Base-by-base conservation (phyloP, 495 filamentous ascomycete species). In the Halenospora varia region DNA sequence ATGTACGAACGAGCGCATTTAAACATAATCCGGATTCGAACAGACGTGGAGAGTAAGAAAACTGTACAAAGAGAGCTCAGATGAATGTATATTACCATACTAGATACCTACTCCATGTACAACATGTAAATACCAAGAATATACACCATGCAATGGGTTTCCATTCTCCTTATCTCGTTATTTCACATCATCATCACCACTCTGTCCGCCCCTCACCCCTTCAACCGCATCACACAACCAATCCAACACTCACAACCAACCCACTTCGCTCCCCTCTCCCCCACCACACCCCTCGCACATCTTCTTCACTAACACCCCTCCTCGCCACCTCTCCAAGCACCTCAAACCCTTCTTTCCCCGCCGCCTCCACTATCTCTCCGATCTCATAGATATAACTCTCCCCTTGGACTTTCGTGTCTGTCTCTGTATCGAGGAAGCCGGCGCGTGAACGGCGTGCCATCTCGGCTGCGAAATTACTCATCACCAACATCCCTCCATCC, bases 381-480 rank as follows among this genome's bases (percentile, higher is more conserved):
- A 84, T 59, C 35, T 68, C 68, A 70, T 90, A 78, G 22, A 72
- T 77, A 69, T 80, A 88, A 67, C 83, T 88, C 40, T 70, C 75
- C 4, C 83, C 81, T 56, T 80, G 76, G 13, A 90, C 75, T 70
- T 89, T 89, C 45, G 72, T 69, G 25, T 81, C 82, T 13, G 75
- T 77, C 25, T 62, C 68, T 10, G 68, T 66, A 65, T 83, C 83
- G 49, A 86, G 76, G 64, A 90, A 89, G 2, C 87, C 86, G 0
- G 87, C 86, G 60, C 86, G 85, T 18, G 78, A 81, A 8, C 79
- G 73, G 46, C 61, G 55, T 2, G 86, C 87, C 85, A 89, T 88
- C 15, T 87, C 80, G 6, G 76, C 70, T 63, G 90, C 87, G 87
- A 90, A 90, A 66, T 88, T 89, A 2, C 87, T 89, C 3, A 89